Percentiles rank a stretch among this genome's conserved stretches.
These are phyloP conservation scores for Pythium vanterpoolii DNA, from an alignment of 352 stramenopile genomes.

Conservation along the genomic window DNA sequence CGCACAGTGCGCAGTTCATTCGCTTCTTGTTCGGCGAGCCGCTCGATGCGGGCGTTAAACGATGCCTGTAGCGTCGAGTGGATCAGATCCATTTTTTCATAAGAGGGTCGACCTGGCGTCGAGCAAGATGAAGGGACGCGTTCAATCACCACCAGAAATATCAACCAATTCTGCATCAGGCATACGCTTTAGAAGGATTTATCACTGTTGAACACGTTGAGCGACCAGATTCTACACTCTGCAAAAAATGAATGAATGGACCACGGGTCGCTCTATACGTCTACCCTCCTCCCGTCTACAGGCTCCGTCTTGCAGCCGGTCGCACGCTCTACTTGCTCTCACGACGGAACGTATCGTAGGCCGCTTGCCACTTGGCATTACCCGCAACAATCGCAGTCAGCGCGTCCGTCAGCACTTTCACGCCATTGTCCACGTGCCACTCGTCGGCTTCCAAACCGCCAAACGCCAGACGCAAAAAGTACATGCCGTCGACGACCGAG, in stretches of 20 bases:
- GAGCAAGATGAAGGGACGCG: too few relatives aligned
- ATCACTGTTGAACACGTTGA: too few relatives aligned
- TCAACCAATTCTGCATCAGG: too few relatives aligned
- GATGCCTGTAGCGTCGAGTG: slow-evolving; percentile 64
- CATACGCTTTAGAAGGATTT: too few relatives aligned
- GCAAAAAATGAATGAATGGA: too few relatives aligned
- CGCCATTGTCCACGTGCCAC: slow-evolving; percentile 46
- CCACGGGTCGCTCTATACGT: too few relatives aligned
- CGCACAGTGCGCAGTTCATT: slow-evolving; percentile 35
- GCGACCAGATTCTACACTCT: too few relatives aligned
- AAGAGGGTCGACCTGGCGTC: too few relatives aligned
- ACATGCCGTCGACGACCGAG: slow-evolving; percentile 49
- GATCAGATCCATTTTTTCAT: slow-evolving; percentile 63
- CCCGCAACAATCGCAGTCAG: slow-evolving; percentile 31
- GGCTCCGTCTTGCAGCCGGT: too few relatives aligned
- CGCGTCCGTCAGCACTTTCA: slow-evolving; percentile 29
- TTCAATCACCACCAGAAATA: background rate
- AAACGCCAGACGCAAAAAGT: slow-evolving; percentile 54
- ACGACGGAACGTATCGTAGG: slow-evolving; percentile 3
- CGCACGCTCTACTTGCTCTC: slow-evolving; percentile 1
- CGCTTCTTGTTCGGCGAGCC: slow-evolving; percentile 46
- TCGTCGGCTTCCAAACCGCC: slow-evolving; percentile 43
- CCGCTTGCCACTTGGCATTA: slow-evolving; percentile 35
- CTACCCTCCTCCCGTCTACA: too few relatives aligned
- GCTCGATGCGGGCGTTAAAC: slow-evolving; percentile 55